Conservation (phyloP, 106 monocot species). For the Acorus calamus region DNA sequence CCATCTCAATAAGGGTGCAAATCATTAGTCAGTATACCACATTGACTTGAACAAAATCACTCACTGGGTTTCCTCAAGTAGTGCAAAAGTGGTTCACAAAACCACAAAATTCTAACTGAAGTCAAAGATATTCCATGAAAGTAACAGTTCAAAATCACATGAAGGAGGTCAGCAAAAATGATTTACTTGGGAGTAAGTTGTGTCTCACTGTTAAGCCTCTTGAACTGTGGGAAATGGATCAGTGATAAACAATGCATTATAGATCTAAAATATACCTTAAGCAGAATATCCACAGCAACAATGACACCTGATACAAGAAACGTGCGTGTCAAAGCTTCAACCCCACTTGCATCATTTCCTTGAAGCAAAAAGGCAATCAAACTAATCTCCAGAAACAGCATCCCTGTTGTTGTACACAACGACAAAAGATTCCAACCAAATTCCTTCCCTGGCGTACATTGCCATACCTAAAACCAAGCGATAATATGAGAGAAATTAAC, state of each 20-base stretch:
- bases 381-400: constrained; percentile 89
- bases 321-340: constrained; percentile 69
- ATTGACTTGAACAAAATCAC: too few relatives aligned
- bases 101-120: too few relatives aligned
- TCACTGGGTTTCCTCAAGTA: too few relatives aligned
- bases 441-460: constrained; percentile 66
- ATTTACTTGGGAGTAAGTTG: too few relatives aligned
- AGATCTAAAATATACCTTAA: constrained; percentile 51
- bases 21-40: too few relatives aligned
- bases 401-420: constrained; percentile 64
- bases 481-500: too few relatives aligned
- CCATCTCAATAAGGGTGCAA: too few relatives aligned
- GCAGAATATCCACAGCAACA: constrained; percentile 69
- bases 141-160: neutral
- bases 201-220: too few relatives aligned
- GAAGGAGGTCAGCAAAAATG: too few relatives aligned
- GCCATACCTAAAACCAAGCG: constrained; percentile 39
- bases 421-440: constrained; percentile 75
- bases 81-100: too few relatives aligned
- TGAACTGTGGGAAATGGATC: too few relatives aligned
- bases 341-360: constrained; percentile 71
- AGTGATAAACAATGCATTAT: too few relatives aligned
- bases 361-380: constrained; percentile 84
- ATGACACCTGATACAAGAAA: constrained; percentile 71
- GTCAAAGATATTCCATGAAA: neutral